Base-by-base conservation (phyloP, 1,284 basidiomycete genomes). In the Coriolopsis trogii region DNA sequence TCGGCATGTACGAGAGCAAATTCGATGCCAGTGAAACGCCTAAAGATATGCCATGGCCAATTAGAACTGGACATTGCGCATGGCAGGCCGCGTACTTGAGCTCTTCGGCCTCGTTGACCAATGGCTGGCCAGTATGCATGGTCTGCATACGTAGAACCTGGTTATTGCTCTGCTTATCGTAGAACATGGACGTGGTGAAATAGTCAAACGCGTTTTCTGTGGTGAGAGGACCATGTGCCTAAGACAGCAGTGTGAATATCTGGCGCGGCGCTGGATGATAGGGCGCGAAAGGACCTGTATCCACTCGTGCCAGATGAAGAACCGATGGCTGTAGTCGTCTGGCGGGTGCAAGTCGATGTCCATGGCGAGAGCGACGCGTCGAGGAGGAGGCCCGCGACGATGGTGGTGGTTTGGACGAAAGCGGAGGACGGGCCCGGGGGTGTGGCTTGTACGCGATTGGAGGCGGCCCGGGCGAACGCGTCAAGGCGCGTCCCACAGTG, bases 91-190 rank as follows among this genome's bases (percentile, higher is more conserved):
- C 81, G 55, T 64, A 89, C 91, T 77, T 89, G 56, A 94, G 80
- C 67, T 93, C 89, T 56, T 89, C 87, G 12, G 85, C 83, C 67
- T 92, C 89, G 58, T 92, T 86, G 10, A 79, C 70, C 48, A 87
- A 71, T 2, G 85, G 81, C 39, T 82, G 74, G 20, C 87, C 89
- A 0, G 87, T 87, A 63, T 89, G 85, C 72, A 87, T 86, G 0
- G 89, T 93, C 70, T 94, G 91, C 91, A 94, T 94, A 62, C 90
- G 85, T 39, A 94, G 73, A 24, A 90, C 84, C 65, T 93, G 89
- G 67, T 94, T 94, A 69, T 89, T 93, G 69, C 90, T 92, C 69
- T 90, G 85, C 67, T 91, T 90, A 72, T 94, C 91, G 68, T 91
- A 94, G 73, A 93, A 93, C 83, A 91, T 91, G 15, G 89, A 92